Conservation (phyloP, 2,329 filamentous ascomycete species). For the Chaetomiaceae sp. region DNA sequence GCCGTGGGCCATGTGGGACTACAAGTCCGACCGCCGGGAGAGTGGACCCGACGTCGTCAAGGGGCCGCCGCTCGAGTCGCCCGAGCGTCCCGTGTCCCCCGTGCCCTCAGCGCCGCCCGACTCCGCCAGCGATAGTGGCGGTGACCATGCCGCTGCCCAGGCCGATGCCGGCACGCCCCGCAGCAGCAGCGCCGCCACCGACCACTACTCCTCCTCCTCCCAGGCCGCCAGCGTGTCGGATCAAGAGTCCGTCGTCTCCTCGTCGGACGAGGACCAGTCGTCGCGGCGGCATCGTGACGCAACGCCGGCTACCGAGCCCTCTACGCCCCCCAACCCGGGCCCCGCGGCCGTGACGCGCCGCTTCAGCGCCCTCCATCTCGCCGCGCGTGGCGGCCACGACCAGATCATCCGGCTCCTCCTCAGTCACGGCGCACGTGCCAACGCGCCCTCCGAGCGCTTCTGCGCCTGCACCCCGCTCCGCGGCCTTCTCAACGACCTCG, state of each 20-base stretch:
- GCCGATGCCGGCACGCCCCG: constrained; percentile 11
- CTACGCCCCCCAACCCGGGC: not conserved
- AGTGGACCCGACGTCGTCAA: no score
- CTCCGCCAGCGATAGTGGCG: no score
- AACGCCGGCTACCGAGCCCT: constrained; percentile 13
- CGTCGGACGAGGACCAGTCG: constrained; percentile 7
- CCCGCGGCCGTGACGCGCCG: constrained; percentile 9
- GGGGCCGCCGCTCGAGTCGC: no score
- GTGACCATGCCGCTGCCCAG: constrained; percentile 13
- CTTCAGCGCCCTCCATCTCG: constrained; percentile 24
- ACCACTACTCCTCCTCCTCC: constrained; percentile 11
- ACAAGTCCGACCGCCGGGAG: constrained; percentile 10
- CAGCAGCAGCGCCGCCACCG: constrained; percentile 12
- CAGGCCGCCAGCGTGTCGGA: constrained; percentile 10
- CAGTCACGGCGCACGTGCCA: constrained; percentile 21
- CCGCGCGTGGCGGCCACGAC: constrained; percentile 22
- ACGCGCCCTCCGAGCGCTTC: constrained; percentile 14
- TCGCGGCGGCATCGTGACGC: constrained; percentile 7
- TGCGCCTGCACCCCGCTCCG: constrained; percentile 21
- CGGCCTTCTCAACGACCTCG: constrained; percentile 20
- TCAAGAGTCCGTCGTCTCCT: constrained; percentile 13
- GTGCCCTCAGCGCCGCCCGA: no score
- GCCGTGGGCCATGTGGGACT: constrained; percentile 16
- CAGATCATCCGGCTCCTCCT: constrained; percentile 20
- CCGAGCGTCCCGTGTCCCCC: no score